Evolutionary conservation across 169 alveolate genomes (phyloP).

Genomic region (Eimeria acervulina): DNA sequence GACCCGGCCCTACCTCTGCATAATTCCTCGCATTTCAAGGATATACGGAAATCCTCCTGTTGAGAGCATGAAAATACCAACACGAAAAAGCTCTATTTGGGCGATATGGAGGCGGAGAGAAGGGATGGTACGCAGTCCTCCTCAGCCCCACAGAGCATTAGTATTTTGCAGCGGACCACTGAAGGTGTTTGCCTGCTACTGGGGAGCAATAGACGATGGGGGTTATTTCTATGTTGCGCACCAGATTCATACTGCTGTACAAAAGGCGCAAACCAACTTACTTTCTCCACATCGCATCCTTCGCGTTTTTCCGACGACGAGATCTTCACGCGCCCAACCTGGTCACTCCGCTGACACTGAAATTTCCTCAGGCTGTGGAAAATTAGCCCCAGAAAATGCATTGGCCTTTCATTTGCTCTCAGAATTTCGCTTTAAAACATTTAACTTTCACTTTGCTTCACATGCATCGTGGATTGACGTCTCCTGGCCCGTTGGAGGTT

Average conservation of each 20-base stretch:
- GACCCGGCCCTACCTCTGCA: neutral
- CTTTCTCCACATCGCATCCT: neutral
- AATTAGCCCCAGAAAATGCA: neutral
- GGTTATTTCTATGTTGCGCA: neutral
- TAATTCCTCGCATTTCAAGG: neutral
- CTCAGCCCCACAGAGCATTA: slow-evolving; percentile 43
- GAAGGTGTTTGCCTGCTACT: neutral
- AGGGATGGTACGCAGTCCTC: neutral
- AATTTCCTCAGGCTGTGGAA: neutral
- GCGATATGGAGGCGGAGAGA: neutral
- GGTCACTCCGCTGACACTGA: neutral
- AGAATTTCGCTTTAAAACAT: neutral
- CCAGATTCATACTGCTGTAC: neutral
- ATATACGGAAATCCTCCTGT: neutral
- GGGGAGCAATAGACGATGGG: neutral
- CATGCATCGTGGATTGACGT: neutral
- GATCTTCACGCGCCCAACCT: slow-evolving; percentile 8
- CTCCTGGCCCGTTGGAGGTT: neutral
- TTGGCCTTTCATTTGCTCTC: neutral
- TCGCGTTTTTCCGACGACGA: neutral
- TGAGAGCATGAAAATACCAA: too few species aligned
- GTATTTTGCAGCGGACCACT: neutral
- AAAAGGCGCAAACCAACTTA: neutral
- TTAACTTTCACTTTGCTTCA: neutral
- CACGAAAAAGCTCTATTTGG: neutral